A percentile compares a stretch with the other conserved stretches of the same genome.
These are phyloP conservation scores for Sarcocystis neurona DNA, from an alignment of 169 alveolate genomes.

Conservation along the genomic window DNA sequence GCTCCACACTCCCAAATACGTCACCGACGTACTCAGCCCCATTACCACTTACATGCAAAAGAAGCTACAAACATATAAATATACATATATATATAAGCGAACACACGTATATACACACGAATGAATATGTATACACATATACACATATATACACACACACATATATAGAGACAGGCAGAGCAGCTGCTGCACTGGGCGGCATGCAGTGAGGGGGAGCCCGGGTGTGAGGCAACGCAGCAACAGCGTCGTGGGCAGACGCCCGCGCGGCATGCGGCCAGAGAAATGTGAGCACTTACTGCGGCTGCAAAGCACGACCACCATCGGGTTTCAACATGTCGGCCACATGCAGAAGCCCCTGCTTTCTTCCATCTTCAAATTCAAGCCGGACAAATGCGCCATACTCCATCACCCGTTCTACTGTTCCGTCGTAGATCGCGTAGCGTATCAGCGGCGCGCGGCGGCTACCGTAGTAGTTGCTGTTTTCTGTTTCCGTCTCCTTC, in stretches of 20 bases:
- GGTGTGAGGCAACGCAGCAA: neutral
- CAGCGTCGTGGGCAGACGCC: too few species aligned
- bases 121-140: neutral
- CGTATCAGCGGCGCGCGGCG: constrained; percentile 53
- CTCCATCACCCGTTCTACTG: constrained; percentile 73
- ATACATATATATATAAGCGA: too few species aligned
- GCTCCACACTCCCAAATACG: too few species aligned
- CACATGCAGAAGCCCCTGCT: constrained; percentile 80
- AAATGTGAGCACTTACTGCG: too few species aligned
- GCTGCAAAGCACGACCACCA: constrained; percentile 38
- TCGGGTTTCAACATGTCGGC: constrained; percentile 72
- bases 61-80: too few species aligned
- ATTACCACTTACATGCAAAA: too few species aligned
- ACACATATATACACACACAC: neutral
- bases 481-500: constrained; percentile 26
- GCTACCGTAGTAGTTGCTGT: constrained; percentile 29
- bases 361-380: constrained; percentile 68
- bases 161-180: neutral
- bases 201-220: neutral
- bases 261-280: too few species aligned
- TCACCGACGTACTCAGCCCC: too few species aligned
- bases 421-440: constrained; percentile 74
- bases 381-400: constrained; percentile 80
- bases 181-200: too few species aligned
- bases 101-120: neutral